phyloP scores from a whole-genome alignment of 768 basidiomycete genomes.

The Mycena rebaudengoi region DNA sequence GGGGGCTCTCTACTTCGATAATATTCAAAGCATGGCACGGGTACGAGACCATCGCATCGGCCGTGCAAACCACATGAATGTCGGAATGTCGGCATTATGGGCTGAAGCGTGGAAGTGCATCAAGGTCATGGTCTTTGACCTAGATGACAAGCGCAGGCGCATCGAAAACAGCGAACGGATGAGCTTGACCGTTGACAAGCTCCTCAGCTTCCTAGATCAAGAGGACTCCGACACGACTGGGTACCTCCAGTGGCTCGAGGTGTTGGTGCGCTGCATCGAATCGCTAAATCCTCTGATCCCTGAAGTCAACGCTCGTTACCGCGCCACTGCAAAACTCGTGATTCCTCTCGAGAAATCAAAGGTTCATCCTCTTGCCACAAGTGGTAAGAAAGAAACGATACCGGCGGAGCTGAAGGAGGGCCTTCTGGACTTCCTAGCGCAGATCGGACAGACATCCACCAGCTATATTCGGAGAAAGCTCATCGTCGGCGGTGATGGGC shows the following conservation, averaged over 20 bases:
- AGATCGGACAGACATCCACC: slow-evolving; percentile 32
- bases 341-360: slow-evolving; percentile 20
- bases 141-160: no score
- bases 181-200: no score
- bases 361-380: slow-evolving; percentile 40
- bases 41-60: slow-evolving; percentile 39
- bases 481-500: slow-evolving; percentile 44
- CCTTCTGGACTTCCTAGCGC: slow-evolving; percentile 42
- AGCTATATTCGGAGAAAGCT: slow-evolving; percentile 31
- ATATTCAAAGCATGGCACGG: slow-evolving; percentile 37
- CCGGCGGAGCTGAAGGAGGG: slow-evolving; percentile 40
- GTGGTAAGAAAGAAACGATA: slow-evolving; percentile 35
- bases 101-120: neutral
- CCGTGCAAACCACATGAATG: slow-evolving; percentile 33
- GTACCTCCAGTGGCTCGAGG: slow-evolving; percentile 36
- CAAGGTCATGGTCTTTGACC: slow-evolving; percentile 12
- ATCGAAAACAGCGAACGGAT: no score
- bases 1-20: slow-evolving; percentile 34
- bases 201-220: slow-evolving; percentile 34
- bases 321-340: no score
- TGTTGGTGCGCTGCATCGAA: slow-evolving; percentile 31
- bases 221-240: slow-evolving; percentile 34
- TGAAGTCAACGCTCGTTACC: no score
- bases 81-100: slow-evolving; percentile 34
- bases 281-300: slow-evolving; percentile 21